phyloP scores from a whole-genome alignment of 805 yeast species.

The Teunomyces atbi region DNA sequence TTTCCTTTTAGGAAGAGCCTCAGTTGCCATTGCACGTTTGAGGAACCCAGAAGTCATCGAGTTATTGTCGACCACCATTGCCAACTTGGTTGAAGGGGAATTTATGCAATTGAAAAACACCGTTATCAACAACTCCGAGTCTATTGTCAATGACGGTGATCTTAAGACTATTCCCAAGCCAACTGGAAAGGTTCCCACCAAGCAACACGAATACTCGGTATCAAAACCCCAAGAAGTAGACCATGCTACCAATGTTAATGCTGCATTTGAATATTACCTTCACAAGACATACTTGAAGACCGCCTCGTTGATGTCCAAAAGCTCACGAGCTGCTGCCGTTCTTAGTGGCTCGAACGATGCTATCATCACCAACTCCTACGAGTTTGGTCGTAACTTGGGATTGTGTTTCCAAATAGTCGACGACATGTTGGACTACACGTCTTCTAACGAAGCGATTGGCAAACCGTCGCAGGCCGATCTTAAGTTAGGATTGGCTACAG shows the following conservation, averaged over 20 bases:
- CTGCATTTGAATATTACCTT: conserved; percentile 92
- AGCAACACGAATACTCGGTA: conserved; percentile 58
- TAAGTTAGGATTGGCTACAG: conserved; percentile 92
- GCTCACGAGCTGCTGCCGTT: conserved; percentile 90
- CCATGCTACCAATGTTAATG: conserved; percentile 66
- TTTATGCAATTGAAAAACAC: conserved; percentile 98
- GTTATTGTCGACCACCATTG: conserved; percentile 91
- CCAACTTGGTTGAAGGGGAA: conserved; percentile 96
- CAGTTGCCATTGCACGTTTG: conserved; percentile 89
- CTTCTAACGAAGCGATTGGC: conserved; percentile 81
- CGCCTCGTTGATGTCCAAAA: conserved; percentile 90
- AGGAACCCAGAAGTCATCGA: conserved; percentile 98
- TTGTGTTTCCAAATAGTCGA: conserved; percentile 95
- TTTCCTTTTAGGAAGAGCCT: conserved; percentile 90
- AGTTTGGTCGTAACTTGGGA: conserved; percentile 90
- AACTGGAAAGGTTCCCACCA: conserved; percentile 62
- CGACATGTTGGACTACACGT: conserved; percentile 92
- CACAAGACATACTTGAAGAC: conserved; percentile 96
- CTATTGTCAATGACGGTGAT: conserved; percentile 50
- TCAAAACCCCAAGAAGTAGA: conserved; percentile 40
- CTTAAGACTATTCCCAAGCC: conserved; percentile 49
- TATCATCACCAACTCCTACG: conserved; percentile 82
- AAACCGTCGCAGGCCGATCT: conserved; percentile 96
- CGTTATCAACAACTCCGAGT: conserved; percentile 52
- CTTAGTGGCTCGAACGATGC: conserved; percentile 77